Evolutionary conservation across 345 rosid genomes (phyloP).

Genomic region (Draba incana): DNA sequence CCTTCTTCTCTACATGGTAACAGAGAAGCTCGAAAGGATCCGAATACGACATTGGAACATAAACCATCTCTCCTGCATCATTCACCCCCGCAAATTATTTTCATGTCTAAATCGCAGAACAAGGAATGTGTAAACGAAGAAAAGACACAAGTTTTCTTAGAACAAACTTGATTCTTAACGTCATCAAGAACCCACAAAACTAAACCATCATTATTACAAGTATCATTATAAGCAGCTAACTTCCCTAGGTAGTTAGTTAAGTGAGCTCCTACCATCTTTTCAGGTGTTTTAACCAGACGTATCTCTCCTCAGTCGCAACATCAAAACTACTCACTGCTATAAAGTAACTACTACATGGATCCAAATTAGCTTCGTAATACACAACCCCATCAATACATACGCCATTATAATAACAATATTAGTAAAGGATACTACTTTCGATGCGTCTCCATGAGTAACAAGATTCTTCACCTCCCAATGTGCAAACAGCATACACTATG

Average conservation of each 20-base stretch:
- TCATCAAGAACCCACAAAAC: background rate
- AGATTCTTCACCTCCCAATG: background rate
- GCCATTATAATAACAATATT: background rate
- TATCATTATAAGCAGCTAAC: background rate
- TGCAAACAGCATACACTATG: background rate
- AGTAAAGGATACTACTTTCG: background rate
- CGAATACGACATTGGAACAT: background rate
- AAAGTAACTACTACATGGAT: background rate
- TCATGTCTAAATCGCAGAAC: too few relatives aligned
- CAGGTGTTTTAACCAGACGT: background rate
- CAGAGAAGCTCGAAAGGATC: background rate
- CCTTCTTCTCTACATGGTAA: conserved; percentile 8
- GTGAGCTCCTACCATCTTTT: background rate
- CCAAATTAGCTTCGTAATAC: background rate
- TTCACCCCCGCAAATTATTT: too few relatives aligned
- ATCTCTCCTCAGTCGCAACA: conserved; percentile 11
- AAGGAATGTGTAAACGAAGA: too few relatives aligned
- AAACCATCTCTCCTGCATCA: background rate
- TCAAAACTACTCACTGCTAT: background rate
- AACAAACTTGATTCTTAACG: too few relatives aligned
- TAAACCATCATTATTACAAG: background rate
- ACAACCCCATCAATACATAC: conserved; percentile 4
- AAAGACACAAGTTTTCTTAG: too few relatives aligned
- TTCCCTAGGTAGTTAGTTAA: conserved; percentile 15
- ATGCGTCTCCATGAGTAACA: background rate